These are phyloP conservation scores for Saccharomyces hybrid DNA, from an alignment of 1,139 yeast species.

Conservation along the genomic window DNA sequence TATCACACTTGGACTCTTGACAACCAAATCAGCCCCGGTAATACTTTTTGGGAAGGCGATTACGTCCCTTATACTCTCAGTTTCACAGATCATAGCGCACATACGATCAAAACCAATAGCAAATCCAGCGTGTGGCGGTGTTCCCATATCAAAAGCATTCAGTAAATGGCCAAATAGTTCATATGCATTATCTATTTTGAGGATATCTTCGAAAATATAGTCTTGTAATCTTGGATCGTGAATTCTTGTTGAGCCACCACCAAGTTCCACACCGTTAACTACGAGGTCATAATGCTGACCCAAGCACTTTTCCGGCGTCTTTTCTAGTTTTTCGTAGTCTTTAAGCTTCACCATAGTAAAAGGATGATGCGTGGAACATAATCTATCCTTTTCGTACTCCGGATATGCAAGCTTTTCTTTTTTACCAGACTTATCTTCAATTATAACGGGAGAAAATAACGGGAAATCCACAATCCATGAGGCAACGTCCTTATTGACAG, in stretches of 20 bases:
- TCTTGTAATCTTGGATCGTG: slow-evolving; percentile 77
- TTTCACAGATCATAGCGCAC: slow-evolving; percentile 80
- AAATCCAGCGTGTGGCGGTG: slow-evolving; percentile 98
- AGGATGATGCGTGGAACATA: slow-evolving; percentile 87
- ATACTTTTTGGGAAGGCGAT: slow-evolving; percentile 93
- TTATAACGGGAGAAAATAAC: slow-evolving; percentile 66
- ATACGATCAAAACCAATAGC: slow-evolving; percentile 92
- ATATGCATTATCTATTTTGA: slow-evolving; percentile 49
- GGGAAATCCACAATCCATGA: slow-evolving; percentile 91
- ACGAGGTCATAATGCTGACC: slow-evolving; percentile 97
- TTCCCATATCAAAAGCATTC: slow-evolving; percentile 75
- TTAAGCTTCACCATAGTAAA: slow-evolving; percentile 81
- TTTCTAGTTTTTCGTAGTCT: slow-evolving; percentile 50
- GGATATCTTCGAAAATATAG: slow-evolving; percentile 52
- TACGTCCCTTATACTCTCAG: slow-evolving; percentile 76
- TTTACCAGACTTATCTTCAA: slow-evolving; percentile 13
- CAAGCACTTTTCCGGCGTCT: slow-evolving; percentile 54
- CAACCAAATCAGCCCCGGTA: slow-evolving; percentile 81
- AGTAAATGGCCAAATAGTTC: slow-evolving; percentile 80
- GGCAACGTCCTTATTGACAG: slow-evolving; percentile 40
- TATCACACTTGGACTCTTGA: slow-evolving; percentile 73
- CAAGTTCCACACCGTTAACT: slow-evolving; percentile 88
- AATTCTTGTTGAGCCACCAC: slow-evolving; percentile 95
- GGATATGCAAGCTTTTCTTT: slow-evolving; percentile 44
- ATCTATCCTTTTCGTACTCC: slow-evolving; percentile 39